Base-by-base conservation (phyloP, 2,329 filamentous ascomycete species). In the Trichophyton benhamiae region DNA sequence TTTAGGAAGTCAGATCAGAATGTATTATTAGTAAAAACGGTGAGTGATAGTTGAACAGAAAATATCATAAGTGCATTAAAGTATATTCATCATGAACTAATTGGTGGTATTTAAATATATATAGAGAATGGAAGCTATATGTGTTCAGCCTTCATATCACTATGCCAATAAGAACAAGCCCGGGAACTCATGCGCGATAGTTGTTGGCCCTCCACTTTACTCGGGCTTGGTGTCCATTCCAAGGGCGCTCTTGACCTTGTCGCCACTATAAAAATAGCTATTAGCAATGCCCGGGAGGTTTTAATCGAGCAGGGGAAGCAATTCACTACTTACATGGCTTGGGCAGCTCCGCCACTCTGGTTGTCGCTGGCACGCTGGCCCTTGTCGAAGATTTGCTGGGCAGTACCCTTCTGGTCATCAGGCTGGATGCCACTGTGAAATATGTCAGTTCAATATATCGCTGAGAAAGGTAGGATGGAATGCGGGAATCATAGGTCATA, bases 331-430 rank as follows among this genome's bases (percentile, higher is more conserved):
- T 70, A 77, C 75, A 78, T 69, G 44, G 75, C 74, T 61, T 73
- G 66, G 61, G 67, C 60, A 59, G 71, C 68, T 63, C 74, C 73
- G 46, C 77, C 75, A 64, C 75, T 70, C 42, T 72, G 55, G 62
- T 74, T 69, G 68, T 80, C 78, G 63, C 76, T 73, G 60, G 70
- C 60, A 61, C 79, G 78, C 67, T 77, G 76, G 62, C 68, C 61
- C 72, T 81, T 81, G 71, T 83, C 80, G 42, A 73, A 74, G 48
- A 73, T 64, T 65, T 79, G 76, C 73, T 86, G 83, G 57, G 72
- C 67, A 65, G 72, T 73, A 59, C 79, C 80, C 78, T 86, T 86
- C 70, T 75, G 71, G 42, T 74, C 70, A 67, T 86, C 83, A 69
- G 79, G 70, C 70, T 81, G 76, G 52, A 71, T 36, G 63, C 79